phyloP scores from a whole-genome alignment of 208 protist genomes.

The Wallacemonas collosoma region DNA sequence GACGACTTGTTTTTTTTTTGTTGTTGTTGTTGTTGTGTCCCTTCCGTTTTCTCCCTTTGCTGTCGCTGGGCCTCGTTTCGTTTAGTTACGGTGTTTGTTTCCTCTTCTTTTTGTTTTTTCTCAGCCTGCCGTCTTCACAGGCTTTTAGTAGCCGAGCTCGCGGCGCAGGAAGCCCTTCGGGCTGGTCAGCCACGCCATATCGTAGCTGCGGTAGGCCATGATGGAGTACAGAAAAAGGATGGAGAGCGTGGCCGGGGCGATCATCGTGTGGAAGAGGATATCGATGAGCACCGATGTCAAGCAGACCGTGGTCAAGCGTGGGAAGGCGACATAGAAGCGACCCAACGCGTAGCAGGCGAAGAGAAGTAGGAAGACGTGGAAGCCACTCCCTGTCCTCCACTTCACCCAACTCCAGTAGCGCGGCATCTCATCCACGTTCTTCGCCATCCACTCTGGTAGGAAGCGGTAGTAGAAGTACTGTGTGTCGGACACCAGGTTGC shows the following conservation, averaged over 20 bases:
- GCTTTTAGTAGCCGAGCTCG: conserved; percentile 79
- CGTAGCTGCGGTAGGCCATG: conserved; percentile 77
- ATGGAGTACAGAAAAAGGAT: conserved; percentile 88
- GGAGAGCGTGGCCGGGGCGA: conserved; percentile 77
- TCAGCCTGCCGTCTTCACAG: not conserved
- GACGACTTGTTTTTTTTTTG: not conserved
- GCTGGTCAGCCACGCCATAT: conserved; percentile 90
- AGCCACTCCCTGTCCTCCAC: conserved; percentile 71
- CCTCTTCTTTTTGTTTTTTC: conserved; percentile 4
- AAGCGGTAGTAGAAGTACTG: conserved; percentile 90
- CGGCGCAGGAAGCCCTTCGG: conserved; percentile 85
- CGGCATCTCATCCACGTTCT: conserved; percentile 92
- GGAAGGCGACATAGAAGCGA: conserved; percentile 74
- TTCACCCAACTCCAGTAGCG: conserved; percentile 89
- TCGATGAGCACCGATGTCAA: conserved; percentile 62
- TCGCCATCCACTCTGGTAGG: conserved; percentile 90
- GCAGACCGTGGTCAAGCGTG: conserved; percentile 69
- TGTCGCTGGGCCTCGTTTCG: not conserved
- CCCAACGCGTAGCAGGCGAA: conserved; percentile 75
- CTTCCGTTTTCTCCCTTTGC: not conserved
- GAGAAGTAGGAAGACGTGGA: conserved; percentile 67
- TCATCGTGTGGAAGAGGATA: conserved; percentile 85
- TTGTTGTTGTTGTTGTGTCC: not conserved
- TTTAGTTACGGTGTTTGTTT: not conserved
- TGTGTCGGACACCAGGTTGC: conserved; percentile 83